Evolutionary conservation across 495 filamentous ascomycete genomes (phyloP), one percentile per base, ranked within the genome.

Genomic region (Aspergillus bertholletiae): DNA sequence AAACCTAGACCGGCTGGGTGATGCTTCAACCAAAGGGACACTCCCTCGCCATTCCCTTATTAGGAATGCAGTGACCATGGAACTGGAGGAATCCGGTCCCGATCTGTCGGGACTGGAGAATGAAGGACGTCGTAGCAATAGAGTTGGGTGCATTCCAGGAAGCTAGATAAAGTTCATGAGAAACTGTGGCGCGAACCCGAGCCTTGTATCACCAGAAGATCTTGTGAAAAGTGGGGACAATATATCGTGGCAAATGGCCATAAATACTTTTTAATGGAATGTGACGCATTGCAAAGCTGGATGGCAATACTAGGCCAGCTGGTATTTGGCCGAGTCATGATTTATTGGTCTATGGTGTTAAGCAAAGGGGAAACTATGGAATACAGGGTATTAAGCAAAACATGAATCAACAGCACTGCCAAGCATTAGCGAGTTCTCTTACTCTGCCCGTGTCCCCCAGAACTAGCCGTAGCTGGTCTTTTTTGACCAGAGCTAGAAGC

Each of bases 71-170:
- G 13, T 12, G 8, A 26, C 80, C 81, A 83, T 84, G 77, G 80
- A 77, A 84, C 82, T 83, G 77, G 77, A 77, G 78, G 77, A 83
- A 32, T 40, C 37, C 37, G 37, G 13, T 18, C n/a, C 37, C 37
- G 18, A n/a, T 40, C 37, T 13, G 3, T 18, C n/a, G 39, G 18
- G 18, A 21, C 39, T 18, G 1, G 26, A 27, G 46, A 49, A 49
- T 49, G 46, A 49, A 32, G 32, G 27, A 39, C 17, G 51, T 22
- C 26, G 40, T 32, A 45, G 41, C 28, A 35, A 35, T 53, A 53
- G 43, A 44, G 51, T 53, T 53, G 39, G 30, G 26, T 0, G 53
- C 52, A 40, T 48, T 34, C 28, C 52, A 48, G 30, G 3, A 11
- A 2, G 13, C n/a, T 20, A 27, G 34, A 35, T 43, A 35, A 5